Conservation (phyloP, 768 basidiomycete genomes). For the Kwoniella shandongensis region DNA sequence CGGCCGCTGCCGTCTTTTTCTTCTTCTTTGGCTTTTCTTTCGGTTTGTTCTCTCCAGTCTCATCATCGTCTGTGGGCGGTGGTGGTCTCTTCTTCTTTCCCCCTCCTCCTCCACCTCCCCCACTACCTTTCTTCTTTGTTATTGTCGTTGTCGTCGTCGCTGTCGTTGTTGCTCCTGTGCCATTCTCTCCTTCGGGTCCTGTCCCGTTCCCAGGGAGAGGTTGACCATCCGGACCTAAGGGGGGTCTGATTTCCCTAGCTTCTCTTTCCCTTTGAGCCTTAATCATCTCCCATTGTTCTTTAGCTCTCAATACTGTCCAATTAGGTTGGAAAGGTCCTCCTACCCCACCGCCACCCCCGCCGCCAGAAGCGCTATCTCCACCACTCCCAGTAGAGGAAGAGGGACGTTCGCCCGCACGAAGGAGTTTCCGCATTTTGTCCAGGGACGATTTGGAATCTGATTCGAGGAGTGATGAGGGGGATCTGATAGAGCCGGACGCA, state of each 20-base stretch:
- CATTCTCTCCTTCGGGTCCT: background rate
- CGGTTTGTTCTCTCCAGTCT: slow-evolving; percentile 22
- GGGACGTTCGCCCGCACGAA: slow-evolving; percentile 34
- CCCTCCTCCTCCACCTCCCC: slow-evolving; percentile 26
- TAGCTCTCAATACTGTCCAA: slow-evolving; percentile 35
- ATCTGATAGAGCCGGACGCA: slow-evolving; percentile 38
- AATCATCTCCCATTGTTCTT: slow-evolving; percentile 28
- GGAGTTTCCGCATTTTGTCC: slow-evolving; percentile 36
- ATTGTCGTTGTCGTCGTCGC: slow-evolving; percentile 2
- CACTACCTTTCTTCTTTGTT: slow-evolving; percentile 4
- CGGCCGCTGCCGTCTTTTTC: slow-evolving; percentile 16
- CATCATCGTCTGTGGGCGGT: slow-evolving; percentile 6
- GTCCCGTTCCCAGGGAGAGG: slow-evolving; percentile 8
- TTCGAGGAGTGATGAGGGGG: slow-evolving; percentile 1
- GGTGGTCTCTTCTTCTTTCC: slow-evolving; percentile 35
- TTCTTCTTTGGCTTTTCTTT: slow-evolving; percentile 37
- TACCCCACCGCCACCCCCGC: background rate
- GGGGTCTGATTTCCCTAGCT: slow-evolving; percentile 27
- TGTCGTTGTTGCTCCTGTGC: background rate
- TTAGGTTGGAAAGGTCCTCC: slow-evolving; percentile 34
- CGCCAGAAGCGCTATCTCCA: background rate
- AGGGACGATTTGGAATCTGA: slow-evolving; percentile 19
- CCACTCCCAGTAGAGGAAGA: background rate
- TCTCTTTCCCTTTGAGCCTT: slow-evolving; percentile 12
- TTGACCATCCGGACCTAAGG: slow-evolving; percentile 6